These are phyloP conservation scores for Lactarius deliciosus DNA, from an alignment of 768 basidiomycete species.

Conservation along the genomic window DNA sequence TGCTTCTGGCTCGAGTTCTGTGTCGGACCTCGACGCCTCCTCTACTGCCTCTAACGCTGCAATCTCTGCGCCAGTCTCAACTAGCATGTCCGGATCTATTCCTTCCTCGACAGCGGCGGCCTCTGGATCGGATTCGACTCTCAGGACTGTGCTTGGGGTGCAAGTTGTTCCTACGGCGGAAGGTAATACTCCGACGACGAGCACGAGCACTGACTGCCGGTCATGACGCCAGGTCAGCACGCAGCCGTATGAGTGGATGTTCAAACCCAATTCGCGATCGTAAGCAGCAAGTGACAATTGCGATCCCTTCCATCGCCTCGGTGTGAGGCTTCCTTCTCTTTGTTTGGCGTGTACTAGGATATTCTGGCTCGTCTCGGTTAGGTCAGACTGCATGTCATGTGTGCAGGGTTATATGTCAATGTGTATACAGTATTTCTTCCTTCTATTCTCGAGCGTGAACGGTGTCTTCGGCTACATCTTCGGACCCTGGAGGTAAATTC, in stretches of 20 bases:
- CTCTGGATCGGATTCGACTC: conserved; percentile 8
- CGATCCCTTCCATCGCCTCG: not conserved
- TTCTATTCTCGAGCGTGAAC: not conserved
- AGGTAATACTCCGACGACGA: not conserved
- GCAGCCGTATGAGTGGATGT: conserved; percentile 31
- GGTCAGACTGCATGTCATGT: conserved; percentile 22
- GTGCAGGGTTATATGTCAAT: conserved; percentile 12
- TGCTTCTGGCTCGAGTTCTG: conserved; percentile 7
- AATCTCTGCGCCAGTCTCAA: conserved; percentile 2
- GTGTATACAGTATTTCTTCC: not conserved
- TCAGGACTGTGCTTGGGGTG: conserved; percentile 11
- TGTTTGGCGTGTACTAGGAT: not conserved
- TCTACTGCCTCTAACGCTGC: conserved; percentile 1
- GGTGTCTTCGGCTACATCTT: too few relatives aligned
- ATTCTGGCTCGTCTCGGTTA: not conserved
- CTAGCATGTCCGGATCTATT: not conserved
- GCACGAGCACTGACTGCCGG: conserved; percentile 6
- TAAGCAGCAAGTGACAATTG: not conserved
- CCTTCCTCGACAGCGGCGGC: not conserved
- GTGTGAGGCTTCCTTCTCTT: conserved; percentile 17
- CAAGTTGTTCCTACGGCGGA: conserved; percentile 20
- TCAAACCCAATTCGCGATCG: conserved; percentile 14
- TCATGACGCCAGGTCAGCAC: conserved; percentile 28
- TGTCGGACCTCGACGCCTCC: conserved; percentile 1
- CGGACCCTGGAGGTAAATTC: not conserved